Percentiles rank a stretch among this genome's conserved stretches.
Conservation (phyloP, 805 yeast genomes). For the Cyberlindnera maritima region DNA sequence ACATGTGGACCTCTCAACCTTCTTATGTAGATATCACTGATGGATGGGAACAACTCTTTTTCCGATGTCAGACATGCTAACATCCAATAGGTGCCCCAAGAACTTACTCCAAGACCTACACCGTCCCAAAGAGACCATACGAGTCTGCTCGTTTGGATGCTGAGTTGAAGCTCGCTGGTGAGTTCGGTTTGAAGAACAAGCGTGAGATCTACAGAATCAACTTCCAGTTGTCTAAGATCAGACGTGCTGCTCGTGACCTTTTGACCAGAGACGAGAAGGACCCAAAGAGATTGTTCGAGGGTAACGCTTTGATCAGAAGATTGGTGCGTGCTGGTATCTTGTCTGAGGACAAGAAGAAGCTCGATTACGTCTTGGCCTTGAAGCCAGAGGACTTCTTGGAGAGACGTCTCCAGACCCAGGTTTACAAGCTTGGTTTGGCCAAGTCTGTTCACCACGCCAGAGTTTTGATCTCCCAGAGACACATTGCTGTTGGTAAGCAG, state of each 20-base stretch:
- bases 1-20: neutral
- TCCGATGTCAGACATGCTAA: constrained; percentile 13
- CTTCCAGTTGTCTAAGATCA: constrained; percentile 98
- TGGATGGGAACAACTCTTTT: neutral
- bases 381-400: constrained; percentile 99
- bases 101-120: constrained; percentile 98
- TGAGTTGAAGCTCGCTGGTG: constrained; percentile 99
- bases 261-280: constrained; percentile 99
- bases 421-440: constrained; percentile 98
- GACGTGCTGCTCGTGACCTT: constrained; percentile 99
- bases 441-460: constrained; percentile 99
- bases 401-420: constrained; percentile 99
- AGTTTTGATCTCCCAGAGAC: constrained; percentile 98
- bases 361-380: constrained; percentile 99
- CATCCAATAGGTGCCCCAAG: constrained; percentile 84
- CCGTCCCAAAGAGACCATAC: constrained; percentile 99
- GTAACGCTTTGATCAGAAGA: constrained; percentile 99
- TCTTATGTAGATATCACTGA: constrained; percentile 13
- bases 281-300: constrained; percentile 99
- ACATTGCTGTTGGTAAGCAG: constrained; percentile 99
- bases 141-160: constrained; percentile 99
- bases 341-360: constrained; percentile 99
- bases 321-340: constrained; percentile 98
- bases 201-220: constrained; percentile 99
- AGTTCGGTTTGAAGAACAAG: constrained; percentile 99